Evolutionary conservation across 2,329 filamentous ascomycete genomes (phyloP).

Genomic region (Ascochyta clinopodiicola): DNA sequence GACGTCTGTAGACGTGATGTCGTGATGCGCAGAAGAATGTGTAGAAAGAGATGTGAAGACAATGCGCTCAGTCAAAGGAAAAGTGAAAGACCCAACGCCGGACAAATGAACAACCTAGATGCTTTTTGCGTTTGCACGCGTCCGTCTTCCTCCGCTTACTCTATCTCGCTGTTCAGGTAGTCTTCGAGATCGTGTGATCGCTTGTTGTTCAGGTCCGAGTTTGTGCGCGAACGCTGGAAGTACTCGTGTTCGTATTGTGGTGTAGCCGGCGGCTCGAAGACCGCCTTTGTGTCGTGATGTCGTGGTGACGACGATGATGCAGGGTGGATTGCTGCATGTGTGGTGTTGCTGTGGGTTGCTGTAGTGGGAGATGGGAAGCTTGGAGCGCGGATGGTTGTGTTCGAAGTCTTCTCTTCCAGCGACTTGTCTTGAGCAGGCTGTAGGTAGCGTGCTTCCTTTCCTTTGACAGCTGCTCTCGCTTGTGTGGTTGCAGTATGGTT

Average conservation of each 20-base stretch:
- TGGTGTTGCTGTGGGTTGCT: background rate
- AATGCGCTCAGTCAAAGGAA: too few species aligned
- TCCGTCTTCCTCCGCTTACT: conserved; percentile 15
- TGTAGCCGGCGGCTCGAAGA: conserved; percentile 12
- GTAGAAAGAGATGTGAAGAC: too few species aligned
- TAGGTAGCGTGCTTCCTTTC: background rate
- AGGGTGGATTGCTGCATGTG: background rate
- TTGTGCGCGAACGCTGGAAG: conserved; percentile 7
- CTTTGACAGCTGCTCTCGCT: background rate
- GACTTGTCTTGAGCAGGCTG: conserved; percentile 21
- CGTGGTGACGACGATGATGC: background rate
- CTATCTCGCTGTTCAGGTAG: conserved; percentile 15
- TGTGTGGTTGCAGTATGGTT: background rate
- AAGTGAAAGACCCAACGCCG: background rate
- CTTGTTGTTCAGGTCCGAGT: conserved; percentile 8
- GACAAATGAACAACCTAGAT: conserved; percentile 10
- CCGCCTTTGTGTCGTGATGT: conserved; percentile 14
- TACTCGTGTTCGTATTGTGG: conserved; percentile 19
- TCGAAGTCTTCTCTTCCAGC: conserved; percentile 40
- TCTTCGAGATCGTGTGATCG: conserved; percentile 11
- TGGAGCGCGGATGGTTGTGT: conserved; percentile 41
- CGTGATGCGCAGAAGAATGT: background rate
- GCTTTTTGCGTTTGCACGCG: conserved; percentile 18
- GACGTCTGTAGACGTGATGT: background rate
- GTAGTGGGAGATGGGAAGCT: conserved; percentile 27